Evolutionary conservation across 2,329 filamentous ascomycete genomes (phyloP), one percentile per base, ranked within the genome.

Genomic region (Grosmannia penicillata): DNA sequence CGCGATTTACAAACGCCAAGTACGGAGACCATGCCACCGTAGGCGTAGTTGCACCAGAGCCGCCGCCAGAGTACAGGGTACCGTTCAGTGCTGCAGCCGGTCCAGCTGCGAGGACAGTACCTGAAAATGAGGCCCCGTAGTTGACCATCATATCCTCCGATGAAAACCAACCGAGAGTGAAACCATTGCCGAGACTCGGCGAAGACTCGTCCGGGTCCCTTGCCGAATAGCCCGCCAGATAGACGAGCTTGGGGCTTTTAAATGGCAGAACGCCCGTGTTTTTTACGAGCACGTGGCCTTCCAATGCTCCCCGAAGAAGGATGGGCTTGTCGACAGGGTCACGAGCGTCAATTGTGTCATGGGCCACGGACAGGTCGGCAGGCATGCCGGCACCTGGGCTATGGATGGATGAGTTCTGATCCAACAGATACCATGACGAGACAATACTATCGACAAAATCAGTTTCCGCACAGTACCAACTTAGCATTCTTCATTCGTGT

Each of bases 251-350:
- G 6, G 62, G 75, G 40, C 64, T 63, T 38, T 66, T 69, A 37
- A 89, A 64, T 0, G 83, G 83, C 7, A 89, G 59, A 0, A 67
- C 61, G 8, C 64, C 63, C 33, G 68, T 64, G 54, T 93, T 91
- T 63, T 93, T 93, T 38, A 93, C 63, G 1, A 93, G 64, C 21
- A 87, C 80, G 36, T 80, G 82, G 5, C 74, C 70, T 8, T 71
- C 63, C n/a, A 72, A 61, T 0, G 72, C 72, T 2, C 68, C 67
- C 36, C 70, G 60, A 10, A 74, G 49, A 1, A 72, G 53, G 0
- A 60, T 13, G 8, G 24, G 25, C 1, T 54, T 48, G 32, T 57
- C 59, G 0, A 68, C 63, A 2, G 60, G 53, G 49, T 75, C 65
- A 21, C 66, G 60, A 1, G 66, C 71, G 44, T 75, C 68, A 15